These are phyloP conservation scores for Candida xiaguanensis DNA, from an alignment of 805 yeast species.

Conservation along the genomic window DNA sequence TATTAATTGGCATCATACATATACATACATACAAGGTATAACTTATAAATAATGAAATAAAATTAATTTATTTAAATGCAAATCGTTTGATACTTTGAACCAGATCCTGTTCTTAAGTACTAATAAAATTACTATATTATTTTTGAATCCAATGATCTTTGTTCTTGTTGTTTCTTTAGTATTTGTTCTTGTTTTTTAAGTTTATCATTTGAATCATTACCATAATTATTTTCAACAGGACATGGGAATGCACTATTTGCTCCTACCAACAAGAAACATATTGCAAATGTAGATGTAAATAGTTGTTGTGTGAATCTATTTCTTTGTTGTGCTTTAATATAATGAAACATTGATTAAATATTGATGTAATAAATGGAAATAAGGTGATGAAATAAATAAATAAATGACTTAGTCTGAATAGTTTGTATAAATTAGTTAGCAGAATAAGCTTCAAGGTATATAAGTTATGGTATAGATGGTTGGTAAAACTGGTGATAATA, in stretches of 20 bases:
- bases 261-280: constrained; percentile 54
- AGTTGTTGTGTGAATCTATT: constrained; percentile 57
- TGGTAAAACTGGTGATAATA: neutral
- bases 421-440: too few species aligned
- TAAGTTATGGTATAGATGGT: neutral
- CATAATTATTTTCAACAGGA: constrained; percentile 39
- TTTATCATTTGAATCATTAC: constrained; percentile 39
- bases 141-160: neutral
- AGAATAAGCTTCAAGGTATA: neutral
- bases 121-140: neutral
- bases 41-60: neutral
- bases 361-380: neutral
- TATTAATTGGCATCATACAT: neutral
- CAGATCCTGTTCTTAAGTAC: too few species aligned
- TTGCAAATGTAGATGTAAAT: constrained; percentile 71
- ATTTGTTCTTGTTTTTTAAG: constrained; percentile 13
- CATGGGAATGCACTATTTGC: constrained; percentile 51
- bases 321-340: constrained; percentile 54
- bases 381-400: neutral
- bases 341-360: constrained; percentile 25
- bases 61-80: neutral
- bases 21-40: neutral
- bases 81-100: neutral
- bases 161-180: constrained; percentile 2
- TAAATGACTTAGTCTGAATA: too few species aligned